These are phyloP conservation scores for Nannizziopsis arthrosporioides DNA, from an alignment of 2,329 filamentous ascomycete genomes.

Conservation along the genomic window DNA sequence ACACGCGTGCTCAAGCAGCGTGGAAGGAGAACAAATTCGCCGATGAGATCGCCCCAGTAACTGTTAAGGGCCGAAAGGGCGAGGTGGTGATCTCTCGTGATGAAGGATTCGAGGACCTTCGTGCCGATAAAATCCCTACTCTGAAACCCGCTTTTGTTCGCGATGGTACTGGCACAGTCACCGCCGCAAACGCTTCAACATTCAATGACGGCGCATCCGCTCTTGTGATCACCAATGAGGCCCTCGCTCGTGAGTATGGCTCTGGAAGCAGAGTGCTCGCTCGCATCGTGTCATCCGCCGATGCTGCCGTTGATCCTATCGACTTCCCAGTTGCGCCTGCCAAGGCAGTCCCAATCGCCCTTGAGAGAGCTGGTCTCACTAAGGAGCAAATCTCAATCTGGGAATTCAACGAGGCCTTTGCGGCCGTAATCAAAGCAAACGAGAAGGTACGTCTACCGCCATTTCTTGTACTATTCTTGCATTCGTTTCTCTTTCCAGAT, in stretches of 20 bases:
- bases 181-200: conserved; percentile 85
- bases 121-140: conserved; percentile 71
- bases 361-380: conserved; percentile 78
- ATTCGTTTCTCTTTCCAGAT: neutral
- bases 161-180: conserved; percentile 79
- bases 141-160: conserved; percentile 85
- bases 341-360: conserved; percentile 80
- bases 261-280: conserved; percentile 70
- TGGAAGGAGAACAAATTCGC: conserved; percentile 75
- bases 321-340: conserved; percentile 91
- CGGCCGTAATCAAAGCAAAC: conserved; percentile 88
- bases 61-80: conserved; percentile 72
- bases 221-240: conserved; percentile 70
- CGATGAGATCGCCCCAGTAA: conserved; percentile 83
- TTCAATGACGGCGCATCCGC: conserved; percentile 93
- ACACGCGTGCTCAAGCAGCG: conserved; percentile 77
- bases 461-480: neutral
- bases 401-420: conserved; percentile 99
- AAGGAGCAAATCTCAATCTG: conserved; percentile 86
- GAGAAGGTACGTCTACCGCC: conserved; percentile 52
- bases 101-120: conserved; percentile 79
- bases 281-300: conserved; percentile 70
- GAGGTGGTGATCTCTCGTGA: conserved; percentile 68
- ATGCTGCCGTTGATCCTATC: conserved; percentile 80
- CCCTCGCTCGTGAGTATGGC: conserved; percentile 69